Evolutionary conservation across 768 basidiomycete genomes (phyloP).

Genomic region (Lactarius deliciosus): DNA sequence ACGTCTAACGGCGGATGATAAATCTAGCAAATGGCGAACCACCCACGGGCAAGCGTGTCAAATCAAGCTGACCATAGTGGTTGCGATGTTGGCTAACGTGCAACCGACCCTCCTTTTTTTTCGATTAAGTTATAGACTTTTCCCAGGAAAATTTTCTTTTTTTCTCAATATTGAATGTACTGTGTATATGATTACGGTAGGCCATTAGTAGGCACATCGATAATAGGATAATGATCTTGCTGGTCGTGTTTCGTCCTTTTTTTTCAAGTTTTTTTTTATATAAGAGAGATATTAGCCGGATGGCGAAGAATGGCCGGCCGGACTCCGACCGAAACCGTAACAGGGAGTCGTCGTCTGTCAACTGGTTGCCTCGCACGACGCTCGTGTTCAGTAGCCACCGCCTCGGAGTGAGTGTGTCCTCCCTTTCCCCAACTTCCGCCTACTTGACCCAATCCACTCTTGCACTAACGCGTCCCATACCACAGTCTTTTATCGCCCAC

Average conservation of each 20-base stretch:
- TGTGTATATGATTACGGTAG: slow-evolving; percentile 15
- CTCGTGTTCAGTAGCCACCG: slow-evolving; percentile 26
- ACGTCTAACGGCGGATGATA: slow-evolving; percentile 5
- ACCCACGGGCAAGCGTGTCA: slow-evolving; percentile 24
- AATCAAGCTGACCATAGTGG: slow-evolving; percentile 17
- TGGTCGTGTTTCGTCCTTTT: background rate
- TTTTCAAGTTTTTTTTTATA: background rate
- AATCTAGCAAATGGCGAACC: slow-evolving; percentile 13
- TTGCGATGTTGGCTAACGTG: slow-evolving; percentile 12
- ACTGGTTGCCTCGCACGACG: slow-evolving; percentile 30
- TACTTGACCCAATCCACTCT: background rate
- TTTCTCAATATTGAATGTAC: slow-evolving; percentile 12
- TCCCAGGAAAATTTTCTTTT: background rate
- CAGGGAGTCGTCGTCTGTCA: slow-evolving; percentile 17
- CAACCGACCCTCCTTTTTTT: slow-evolving; percentile 13
- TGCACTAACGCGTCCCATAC: slow-evolving; percentile 12
- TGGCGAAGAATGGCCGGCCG: slow-evolving; percentile 25
- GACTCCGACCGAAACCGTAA: slow-evolving; percentile 15
- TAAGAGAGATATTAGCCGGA: background rate
- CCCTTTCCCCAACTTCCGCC: slow-evolving; percentile 10
- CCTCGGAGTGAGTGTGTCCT: slow-evolving; percentile 11
- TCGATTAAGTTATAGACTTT: slow-evolving; percentile 23
- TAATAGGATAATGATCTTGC: slow-evolving; percentile 4
- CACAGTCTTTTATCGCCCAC: slow-evolving; percentile 20
- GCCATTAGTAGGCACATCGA: background rate